A percentile compares a stretch with the other conserved stretches of the same genome.
Conservation (phyloP, 2,329 filamentous ascomycete genomes). For the Curvularia lunata region DNA sequence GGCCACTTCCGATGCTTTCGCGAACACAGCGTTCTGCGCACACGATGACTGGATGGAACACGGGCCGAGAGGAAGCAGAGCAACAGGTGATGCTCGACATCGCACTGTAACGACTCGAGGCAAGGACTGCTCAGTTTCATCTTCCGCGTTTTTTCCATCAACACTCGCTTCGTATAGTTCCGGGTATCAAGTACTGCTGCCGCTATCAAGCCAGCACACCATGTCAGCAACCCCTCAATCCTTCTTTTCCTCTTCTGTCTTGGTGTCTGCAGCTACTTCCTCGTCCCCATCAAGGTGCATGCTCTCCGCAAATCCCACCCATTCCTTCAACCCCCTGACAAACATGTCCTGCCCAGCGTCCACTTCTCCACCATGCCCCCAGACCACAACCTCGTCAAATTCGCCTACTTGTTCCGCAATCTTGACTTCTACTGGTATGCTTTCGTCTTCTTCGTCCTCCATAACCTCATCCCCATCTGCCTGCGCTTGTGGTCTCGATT, state of each 20-base stretch:
- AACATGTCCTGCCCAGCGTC: conserved; percentile 71
- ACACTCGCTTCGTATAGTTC: background rate
- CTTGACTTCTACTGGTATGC: conserved; percentile 36
- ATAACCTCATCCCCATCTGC: conserved; percentile 21
- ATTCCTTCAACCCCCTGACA: conserved; percentile 77
- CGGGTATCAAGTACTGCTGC: background rate
- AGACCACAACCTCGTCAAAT: conserved; percentile 81
- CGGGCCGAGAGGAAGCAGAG: background rate
- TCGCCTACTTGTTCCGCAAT: conserved; percentile 67
- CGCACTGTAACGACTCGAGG: background rate
- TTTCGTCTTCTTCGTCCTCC: conserved; percentile 23
- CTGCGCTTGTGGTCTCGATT: conserved; percentile 8
- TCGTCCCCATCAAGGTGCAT: conserved; percentile 40
- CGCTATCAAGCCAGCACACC: background rate
- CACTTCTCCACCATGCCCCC: conserved; percentile 76
- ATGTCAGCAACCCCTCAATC: background rate
- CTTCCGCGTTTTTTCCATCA: background rate
- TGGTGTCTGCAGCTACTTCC: conserved; percentile 4
- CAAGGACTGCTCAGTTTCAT: background rate
- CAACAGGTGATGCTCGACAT: background rate
- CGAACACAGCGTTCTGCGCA: background rate
- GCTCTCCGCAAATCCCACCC: conserved; percentile 75
- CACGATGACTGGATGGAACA: background rate
- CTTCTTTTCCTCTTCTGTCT: background rate
- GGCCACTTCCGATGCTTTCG: background rate